Base-by-base conservation (phyloP, 2,329 filamentous ascomycete species). In the Colletotrichum lini region DNA sequence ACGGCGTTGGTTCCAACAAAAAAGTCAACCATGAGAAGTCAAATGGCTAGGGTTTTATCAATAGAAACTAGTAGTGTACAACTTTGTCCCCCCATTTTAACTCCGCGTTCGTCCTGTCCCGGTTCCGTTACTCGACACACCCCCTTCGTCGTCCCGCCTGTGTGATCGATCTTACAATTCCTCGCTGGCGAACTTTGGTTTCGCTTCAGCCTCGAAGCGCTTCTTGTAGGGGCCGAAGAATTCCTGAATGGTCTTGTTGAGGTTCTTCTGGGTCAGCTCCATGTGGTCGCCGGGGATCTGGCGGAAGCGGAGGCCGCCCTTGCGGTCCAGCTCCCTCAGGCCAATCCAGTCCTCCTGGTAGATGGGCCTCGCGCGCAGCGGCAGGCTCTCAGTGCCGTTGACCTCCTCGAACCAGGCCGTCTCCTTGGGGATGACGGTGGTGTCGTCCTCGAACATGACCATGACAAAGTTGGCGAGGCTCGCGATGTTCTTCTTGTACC, bases 271-370 rank as follows among this genome's bases (percentile, higher is more conserved):
- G 0, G 85, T 83, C 73, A 98, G 83, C 73, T 91, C 83, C 95
- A 99, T 98, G 84, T 99, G 96, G 30, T 89, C 89, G 0, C 96
- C 96, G 5, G 91, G 86, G 0, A 91, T 88, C 2, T 86, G 91
- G 79, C 90, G 86, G 82, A 98, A 98, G 67, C 91, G 88, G 76
- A 99, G 83, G 1, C 89, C 93, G 3, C 92, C 94, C 84, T 93
- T 93, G 80, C 92, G 84, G 82, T 98, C 95, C 77, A 99, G 83
- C 76, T 84, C 83, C 80, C 89, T 93, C 80, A 99, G 84, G 0
- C 96, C 96, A 38, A 99, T 84, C 96, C 96, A 99, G 83, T 99
- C 96, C 82, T 98, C 92, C 75, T 88, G 89, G 81, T 98, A 99
- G 2, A 98, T 85, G 38, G 82, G 80, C 69, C 94, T 87, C 63